Base-by-base conservation (phyloP, 2,329 filamentous ascomycete genomes). In the Pseudogymnoascus sp. region DNA sequence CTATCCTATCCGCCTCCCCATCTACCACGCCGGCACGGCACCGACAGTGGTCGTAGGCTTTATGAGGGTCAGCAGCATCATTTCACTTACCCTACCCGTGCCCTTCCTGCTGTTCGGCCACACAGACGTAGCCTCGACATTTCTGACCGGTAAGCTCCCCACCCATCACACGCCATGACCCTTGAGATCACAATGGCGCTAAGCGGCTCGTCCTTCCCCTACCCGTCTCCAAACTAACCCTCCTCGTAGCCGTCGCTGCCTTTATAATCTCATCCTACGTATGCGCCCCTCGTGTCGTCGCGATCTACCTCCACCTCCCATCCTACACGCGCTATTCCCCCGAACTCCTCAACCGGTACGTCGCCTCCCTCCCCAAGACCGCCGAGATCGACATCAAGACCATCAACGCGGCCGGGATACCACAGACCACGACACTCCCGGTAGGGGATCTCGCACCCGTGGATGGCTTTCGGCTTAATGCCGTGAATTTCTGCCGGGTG, bases 1-100 rank as follows among this genome's bases (percentile, higher is more conserved):
- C 35, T 82, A 82, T 64, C 84, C 85, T 0, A 80, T 84, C 67
- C 78, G 78, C 13, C 72, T 93, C 28, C 80, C 91, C 68, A 83
- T 96, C 66, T 96, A 90, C 74, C 88, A 92, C 76, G 86, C 86
- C 62, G 89, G 90, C 62, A 87, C 84, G 0, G 81, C 81, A 8
- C 82, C 84, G 64, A 87, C 83, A 31, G 83, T 86, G 6, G 87
- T 89, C 68, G 76, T 93, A 53, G 89, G 87, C 60, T 83, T 86
- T 71, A 74, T 90, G 66, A 91, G 91, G 70, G 76, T 93, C 63
- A 86, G 86, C 0, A 87, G 87, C 2, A 80, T 95, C 42, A 84
- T 91, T 65, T 74, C 89, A 6, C 4, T 57, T 33, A 19, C n/a
- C 50, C n/a, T 33, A 7, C 50, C 50, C 26, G 11, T 57, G 28